These are phyloP conservation scores for Lenwebbia sp. DNA, from an alignment of 345 rosid genomes.

Conservation along the genomic window DNA sequence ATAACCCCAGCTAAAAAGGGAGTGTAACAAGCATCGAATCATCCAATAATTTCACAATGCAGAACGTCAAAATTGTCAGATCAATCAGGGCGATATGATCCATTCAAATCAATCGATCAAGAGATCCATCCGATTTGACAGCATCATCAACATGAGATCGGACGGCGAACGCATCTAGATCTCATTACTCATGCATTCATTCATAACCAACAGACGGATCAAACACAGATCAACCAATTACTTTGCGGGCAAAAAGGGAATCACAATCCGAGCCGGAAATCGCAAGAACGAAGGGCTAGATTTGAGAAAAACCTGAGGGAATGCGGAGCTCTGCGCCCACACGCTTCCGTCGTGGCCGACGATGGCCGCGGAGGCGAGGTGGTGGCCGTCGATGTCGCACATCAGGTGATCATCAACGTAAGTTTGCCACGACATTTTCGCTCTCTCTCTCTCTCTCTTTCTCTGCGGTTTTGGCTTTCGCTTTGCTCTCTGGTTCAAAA, in stretches of 20 bases:
- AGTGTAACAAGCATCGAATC: neutral
- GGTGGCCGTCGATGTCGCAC: conserved; percentile 36
- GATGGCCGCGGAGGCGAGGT: conserved; percentile 29
- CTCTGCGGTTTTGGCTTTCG: neutral
- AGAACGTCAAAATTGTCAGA: neutral
- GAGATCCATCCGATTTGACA: neutral
- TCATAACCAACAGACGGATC: neutral
- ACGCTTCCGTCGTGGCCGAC: conserved; percentile 42
- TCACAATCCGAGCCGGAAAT: neutral
- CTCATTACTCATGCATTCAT: neutral
- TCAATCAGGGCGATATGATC: neutral
- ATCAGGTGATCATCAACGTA: conserved; percentile 40
- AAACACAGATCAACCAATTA: neutral
- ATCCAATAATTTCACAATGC: neutral
- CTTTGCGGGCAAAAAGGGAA: neutral
- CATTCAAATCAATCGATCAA: neutral
- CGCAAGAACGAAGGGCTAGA: neutral
- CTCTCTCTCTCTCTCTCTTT: neutral
- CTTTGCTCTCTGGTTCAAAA: conserved; percentile 2
- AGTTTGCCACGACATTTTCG: conserved; percentile 41
- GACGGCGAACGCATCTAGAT: neutral
- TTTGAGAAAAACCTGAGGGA: conserved; percentile 14
- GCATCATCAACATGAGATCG: neutral
- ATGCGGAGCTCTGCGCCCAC: conserved; percentile 35
- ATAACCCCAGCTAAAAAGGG: neutral